These are phyloP conservation scores for Exsudoporus frostii DNA, from an alignment of 768 basidiomycete genomes.

Conservation along the genomic window DNA sequence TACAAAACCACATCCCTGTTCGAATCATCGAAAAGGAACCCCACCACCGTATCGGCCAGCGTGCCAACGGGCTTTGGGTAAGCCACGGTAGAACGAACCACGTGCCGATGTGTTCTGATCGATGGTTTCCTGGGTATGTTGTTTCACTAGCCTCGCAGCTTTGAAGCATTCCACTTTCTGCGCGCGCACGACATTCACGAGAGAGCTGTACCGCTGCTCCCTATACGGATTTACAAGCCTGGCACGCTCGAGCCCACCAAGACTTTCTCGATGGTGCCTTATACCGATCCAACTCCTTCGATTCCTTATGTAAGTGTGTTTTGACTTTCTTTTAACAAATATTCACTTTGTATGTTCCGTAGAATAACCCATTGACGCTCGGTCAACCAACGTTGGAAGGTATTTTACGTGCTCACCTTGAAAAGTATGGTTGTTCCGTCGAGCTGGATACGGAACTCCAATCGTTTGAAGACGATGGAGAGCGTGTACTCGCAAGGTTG, in stretches of 20 bases:
- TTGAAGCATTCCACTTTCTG: slow-evolving; percentile 43
- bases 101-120: background rate
- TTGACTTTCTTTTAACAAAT: background rate
- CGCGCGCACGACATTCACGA: slow-evolving; percentile 38
- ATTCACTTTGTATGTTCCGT: background rate
- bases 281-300: slow-evolving; percentile 22
- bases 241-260: slow-evolving; percentile 16
- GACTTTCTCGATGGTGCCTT: background rate
- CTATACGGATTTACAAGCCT: slow-evolving; percentile 35
- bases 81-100: background rate
- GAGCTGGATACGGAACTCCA: slow-evolving; percentile 46
- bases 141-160: slow-evolving; percentile 29
- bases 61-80: slow-evolving; percentile 40
- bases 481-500: slow-evolving; percentile 37
- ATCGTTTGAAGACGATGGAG: slow-evolving; percentile 40
- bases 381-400: slow-evolving; percentile 33
- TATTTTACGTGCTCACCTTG: slow-evolving; percentile 16
- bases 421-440: slow-evolving; percentile 27
- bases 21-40: slow-evolving; percentile 50
- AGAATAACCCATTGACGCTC: slow-evolving; percentile 14
- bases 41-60: slow-evolving; percentile 34
- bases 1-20: slow-evolving; percentile 45
- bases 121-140: background rate
- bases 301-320: slow-evolving; percentile 25
- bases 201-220: slow-evolving; percentile 24